Base-by-base conservation (phyloP, 371 early-diverging fungal species). In the Ecytonucleospora hepatopenaei region DNA sequence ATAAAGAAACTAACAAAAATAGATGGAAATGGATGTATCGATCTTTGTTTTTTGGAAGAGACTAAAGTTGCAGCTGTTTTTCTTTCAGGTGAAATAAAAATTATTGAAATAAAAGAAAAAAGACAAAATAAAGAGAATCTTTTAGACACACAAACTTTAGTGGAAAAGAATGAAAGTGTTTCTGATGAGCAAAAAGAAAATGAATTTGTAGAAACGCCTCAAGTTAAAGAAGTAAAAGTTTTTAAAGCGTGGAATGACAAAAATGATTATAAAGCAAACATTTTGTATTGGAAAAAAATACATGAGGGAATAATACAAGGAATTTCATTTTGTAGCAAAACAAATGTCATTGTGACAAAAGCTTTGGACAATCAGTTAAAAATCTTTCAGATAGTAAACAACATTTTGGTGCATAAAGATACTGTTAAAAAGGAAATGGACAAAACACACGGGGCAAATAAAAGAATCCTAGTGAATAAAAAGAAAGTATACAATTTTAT, bases 91-190 rank as follows among this genome's bases (percentile, higher is more conserved):
- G 34, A 17, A 48, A 30, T 77, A 54, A 47, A 67, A 46, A 49
- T 51, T 21, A 60, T 65, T 47, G 17, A 72, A 28, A 63, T 62
- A 21, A 19, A 1, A 12, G 17, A 72, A 28, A 63, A 56, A 21
- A 19, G 0, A 12, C 40, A 40, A 40, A 40, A 40, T n/a, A 40
- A 40, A n/a, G 40, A 40, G 40, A 40, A 40, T 40, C 8, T n/a
- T 40, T 8, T 12, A 40, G n/a, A 12, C 8, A n/a, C 40, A 40
- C 12, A 40, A 40, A 12, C 8, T 40, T n/a, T n/a, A n/a, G n/a
- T n/a, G n/a, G n/a, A 62, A 23, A 31, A 72, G 17, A 76, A 79
- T 71, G 73, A 70, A 58, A 75, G 75, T 54, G 80, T 77, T 23
- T n/a, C 74, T 35, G 34, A 33, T 1, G 76, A 77, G 80, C 17